Evolutionary conservation across 2,329 filamentous ascomycete species (phyloP), one percentile per base, ranked within the genome.

Genomic region (Calonectria pseudoturangicola): DNA sequence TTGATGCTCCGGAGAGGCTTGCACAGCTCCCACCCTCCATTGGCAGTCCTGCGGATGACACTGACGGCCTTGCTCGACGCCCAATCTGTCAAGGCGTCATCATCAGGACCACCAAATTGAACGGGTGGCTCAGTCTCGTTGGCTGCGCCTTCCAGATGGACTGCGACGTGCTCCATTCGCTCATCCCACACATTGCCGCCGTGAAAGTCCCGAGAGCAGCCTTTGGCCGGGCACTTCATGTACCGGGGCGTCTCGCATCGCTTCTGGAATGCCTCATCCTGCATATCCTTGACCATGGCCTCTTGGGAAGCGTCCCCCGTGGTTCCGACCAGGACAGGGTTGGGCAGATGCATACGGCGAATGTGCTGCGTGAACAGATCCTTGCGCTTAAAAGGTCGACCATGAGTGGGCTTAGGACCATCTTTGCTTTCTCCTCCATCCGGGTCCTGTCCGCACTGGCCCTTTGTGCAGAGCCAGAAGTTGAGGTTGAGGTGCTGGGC

Each of bases 301-400:
- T 93, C 90, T 84, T 86, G 88, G 16, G 86, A 84, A 0, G 79
- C 74, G 33, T 68, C 58, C 2, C 74, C 39, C 21, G 54, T 41
- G n/a, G 54, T 60, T 27, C 54, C 54, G 16, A 60, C 54, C 6
- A 60, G 33, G 21, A 60, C 54, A 21, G 54, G 54, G 21, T 60
- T 60, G 2, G 54, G 54, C 0, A 90, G 87, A 81, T 98, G 96
- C 94, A 97, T 97, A 56, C 96, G 93, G 6, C 94, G 90, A 2
- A 96, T 88, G 81, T 98, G 96, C 80, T 98, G 95, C 0, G 93
- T 95, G 85, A 96, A 98, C 10, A 98, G 90, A 80, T 98, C 96
- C 82, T 97, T 98, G 79, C 96, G 93, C 84, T 97, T 97, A 87
- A 98, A 98, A 78, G 89, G 87, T 33, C 85, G 84, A n/a, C 88